Percentiles rank a stretch among this genome's conserved stretches.
Conservation (phyloP, 2,329 filamentous ascomycete species). For the Cordyceps cateniannulata region DNA sequence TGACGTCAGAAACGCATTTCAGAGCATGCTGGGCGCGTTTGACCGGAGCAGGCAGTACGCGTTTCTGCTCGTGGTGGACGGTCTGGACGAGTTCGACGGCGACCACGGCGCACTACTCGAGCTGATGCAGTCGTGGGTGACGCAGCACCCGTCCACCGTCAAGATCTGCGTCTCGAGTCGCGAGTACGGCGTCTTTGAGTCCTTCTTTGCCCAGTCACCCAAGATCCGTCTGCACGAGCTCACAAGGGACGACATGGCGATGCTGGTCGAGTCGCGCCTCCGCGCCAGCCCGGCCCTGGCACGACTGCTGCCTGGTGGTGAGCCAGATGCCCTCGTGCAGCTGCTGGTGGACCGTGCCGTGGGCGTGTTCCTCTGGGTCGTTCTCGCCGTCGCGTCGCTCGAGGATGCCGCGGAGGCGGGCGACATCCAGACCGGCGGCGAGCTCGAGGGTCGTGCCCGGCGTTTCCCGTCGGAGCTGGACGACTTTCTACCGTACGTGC, state of each 20-base stretch:
- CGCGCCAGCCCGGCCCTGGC: background rate
- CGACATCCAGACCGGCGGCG: background rate
- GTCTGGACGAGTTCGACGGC: constrained; percentile 21
- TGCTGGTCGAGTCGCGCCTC: background rate
- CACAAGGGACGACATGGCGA: background rate
- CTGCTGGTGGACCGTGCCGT: background rate
- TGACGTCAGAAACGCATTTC: background rate
- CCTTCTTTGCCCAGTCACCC: background rate
- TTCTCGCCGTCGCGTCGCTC: background rate
- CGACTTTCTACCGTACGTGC: background rate
- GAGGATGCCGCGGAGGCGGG: background rate
- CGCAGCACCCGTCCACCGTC: background rate
- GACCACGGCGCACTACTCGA: constrained; percentile 11
- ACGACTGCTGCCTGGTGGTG: background rate
- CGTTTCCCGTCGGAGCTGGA: constrained; percentile 1
- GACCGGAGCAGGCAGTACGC: background rate
- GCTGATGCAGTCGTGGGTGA: constrained; percentile 6
- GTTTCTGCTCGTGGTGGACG: constrained; percentile 16
- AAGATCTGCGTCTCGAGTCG: constrained; percentile 9
- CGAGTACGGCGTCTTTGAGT: constrained; percentile 5
- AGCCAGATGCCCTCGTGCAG: background rate
- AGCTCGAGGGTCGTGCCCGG: background rate
- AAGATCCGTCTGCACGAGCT: constrained; percentile 12
- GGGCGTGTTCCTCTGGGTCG: constrained; percentile 13
- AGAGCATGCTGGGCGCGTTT: background rate